Percentiles rank a stretch among this genome's conserved stretches.
These are phyloP conservation scores for Trichoderma sp. DNA, from an alignment of 2,329 filamentous ascomycete species.

Conservation along the genomic window DNA sequence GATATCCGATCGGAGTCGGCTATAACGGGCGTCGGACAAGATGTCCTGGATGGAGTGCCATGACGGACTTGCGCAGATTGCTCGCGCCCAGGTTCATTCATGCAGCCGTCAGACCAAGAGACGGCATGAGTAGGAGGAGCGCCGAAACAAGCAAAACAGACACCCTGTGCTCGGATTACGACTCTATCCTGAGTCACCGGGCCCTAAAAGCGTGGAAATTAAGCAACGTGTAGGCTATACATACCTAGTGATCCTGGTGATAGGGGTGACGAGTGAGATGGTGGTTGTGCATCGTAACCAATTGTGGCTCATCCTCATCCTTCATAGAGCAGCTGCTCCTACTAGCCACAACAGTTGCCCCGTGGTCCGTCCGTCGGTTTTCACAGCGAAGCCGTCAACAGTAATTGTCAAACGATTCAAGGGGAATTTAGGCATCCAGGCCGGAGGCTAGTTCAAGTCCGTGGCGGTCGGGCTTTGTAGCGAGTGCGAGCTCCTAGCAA, in stretches of 20 bases:
- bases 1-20: constrained; percentile 20
- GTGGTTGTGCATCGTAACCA: background rate
- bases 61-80: background rate
- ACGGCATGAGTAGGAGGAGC: background rate
- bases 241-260: background rate
- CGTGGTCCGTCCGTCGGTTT: background rate
- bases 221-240: no score
- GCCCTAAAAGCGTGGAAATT: no score
- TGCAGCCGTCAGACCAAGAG: background rate
- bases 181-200: background rate
- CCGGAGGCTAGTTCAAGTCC: background rate
- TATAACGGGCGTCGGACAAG: constrained; percentile 1
- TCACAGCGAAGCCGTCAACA: background rate
- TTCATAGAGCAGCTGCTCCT: background rate
- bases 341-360: background rate
- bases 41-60: background rate
- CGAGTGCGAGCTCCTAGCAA: constrained; percentile 14
- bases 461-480: constrained; percentile 11
- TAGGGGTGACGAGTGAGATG: background rate
- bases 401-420: background rate
- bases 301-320: background rate
- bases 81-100: background rate
- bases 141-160: background rate
- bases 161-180: background rate
- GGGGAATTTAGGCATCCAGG: background rate